Evolutionary conservation across 805 yeast genomes (phyloP).

Genomic region (Wickerhamiella australiensis): DNA sequence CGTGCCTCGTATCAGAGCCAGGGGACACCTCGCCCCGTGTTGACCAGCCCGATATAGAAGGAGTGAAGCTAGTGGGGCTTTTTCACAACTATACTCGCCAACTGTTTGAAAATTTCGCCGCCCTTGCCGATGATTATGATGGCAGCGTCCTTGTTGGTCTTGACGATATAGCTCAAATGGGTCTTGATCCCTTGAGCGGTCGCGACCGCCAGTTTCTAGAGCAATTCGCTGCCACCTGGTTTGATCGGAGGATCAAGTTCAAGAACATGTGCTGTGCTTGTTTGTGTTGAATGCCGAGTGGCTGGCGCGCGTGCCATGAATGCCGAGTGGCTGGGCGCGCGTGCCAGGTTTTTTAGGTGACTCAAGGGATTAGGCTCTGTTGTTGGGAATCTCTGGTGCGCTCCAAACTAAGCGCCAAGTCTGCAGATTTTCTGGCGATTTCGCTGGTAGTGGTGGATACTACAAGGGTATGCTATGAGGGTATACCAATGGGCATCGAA

Average conservation of each 20-base stretch:
- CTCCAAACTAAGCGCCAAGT: too few relatives aligned
- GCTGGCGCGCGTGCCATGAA: too few relatives aligned
- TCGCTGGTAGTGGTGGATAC: too few relatives aligned
- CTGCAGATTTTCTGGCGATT: too few relatives aligned
- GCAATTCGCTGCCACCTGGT: slow-evolving; percentile 37
- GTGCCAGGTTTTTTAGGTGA: too few relatives aligned
- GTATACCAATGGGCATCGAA: too few relatives aligned
- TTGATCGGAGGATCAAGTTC: slow-evolving; percentile 36
- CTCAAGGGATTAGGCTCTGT: too few relatives aligned
- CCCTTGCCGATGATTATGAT: slow-evolving; percentile 29
- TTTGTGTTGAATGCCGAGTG: neutral
- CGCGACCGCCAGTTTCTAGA: slow-evolving; percentile 37
- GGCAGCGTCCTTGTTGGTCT: slow-evolving; percentile 28
- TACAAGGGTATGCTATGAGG: too few relatives aligned
- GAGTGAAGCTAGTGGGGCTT: slow-evolving; percentile 35
- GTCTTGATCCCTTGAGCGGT: slow-evolving; percentile 42
- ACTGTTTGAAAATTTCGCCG: slow-evolving; percentile 32
- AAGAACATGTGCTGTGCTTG: slow-evolving; percentile 25
- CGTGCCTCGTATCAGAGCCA: slow-evolving; percentile 28
- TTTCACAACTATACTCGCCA: slow-evolving; percentile 40
- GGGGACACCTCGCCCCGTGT: neutral
- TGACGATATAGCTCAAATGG: slow-evolving; percentile 44
- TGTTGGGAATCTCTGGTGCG: too few relatives aligned
- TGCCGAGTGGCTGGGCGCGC: too few relatives aligned
- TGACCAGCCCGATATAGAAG: slow-evolving; percentile 34